A percentile compares a stretch with the other conserved stretches of the same genome.
phyloP scores from a whole-genome alignment of 495 filamentous ascomycete species.

The Tuber microsphaerosporum region DNA sequence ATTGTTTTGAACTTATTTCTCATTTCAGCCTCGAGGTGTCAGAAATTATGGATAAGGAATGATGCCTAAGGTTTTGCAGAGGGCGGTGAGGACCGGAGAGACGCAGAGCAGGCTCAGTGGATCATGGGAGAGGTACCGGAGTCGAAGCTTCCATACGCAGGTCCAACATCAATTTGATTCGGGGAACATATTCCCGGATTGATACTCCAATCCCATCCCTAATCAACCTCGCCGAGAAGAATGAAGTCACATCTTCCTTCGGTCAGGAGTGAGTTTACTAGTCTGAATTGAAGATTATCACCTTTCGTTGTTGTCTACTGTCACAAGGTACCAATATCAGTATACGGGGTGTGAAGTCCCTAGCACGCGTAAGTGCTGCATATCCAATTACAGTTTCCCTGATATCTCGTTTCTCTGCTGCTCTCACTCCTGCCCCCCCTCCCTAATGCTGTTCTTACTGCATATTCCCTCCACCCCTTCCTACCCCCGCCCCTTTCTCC shows the following conservation, averaged over 20 bases:
- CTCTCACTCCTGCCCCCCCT: neutral
- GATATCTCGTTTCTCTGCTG: slow-evolving; percentile 19
- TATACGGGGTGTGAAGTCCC: slow-evolving; percentile 1
- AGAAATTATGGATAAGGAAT: neutral
- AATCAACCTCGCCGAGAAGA: neutral
- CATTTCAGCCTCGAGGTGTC: slow-evolving; percentile 34
- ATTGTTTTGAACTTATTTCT: slow-evolving; percentile 19
- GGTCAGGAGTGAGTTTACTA: neutral
- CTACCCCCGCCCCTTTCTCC: slow-evolving; percentile 18
- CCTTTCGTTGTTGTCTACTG: neutral
- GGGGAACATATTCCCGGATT: neutral
- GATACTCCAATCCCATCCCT: neutral
- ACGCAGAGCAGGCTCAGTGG: neutral
- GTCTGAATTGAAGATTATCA: neutral
- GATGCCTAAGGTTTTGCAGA: neutral
- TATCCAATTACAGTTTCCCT: slow-evolving; percentile 22
- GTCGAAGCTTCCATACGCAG: neutral
- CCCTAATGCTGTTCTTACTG: neutral
- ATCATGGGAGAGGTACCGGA: neutral
- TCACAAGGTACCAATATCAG: slow-evolving; percentile 23
- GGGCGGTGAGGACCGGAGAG: neutral
- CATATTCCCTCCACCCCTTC: slow-evolving; percentile 11
- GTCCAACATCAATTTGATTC: neutral
- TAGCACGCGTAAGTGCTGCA: slow-evolving; percentile 30
- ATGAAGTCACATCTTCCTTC: neutral